Conservation (phyloP, 129 eudicot species). For the Logfia minima region DNA sequence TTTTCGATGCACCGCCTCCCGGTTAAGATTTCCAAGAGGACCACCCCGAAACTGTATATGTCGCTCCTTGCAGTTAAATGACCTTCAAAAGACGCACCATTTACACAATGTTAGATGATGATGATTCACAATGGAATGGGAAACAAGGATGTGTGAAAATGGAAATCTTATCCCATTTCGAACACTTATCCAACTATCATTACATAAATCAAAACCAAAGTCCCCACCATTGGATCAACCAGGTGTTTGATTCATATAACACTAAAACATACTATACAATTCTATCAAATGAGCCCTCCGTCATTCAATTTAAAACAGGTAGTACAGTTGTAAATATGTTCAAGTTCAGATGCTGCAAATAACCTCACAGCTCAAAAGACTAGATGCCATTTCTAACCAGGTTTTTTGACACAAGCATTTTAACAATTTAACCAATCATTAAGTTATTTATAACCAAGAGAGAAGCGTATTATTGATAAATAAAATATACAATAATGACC, state of each 20-base stretch:
- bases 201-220: neutral
- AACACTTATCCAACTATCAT: neutral
- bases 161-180: neutral
- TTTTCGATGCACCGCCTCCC: conserved; percentile 77
- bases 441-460: neutral
- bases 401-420: neutral
- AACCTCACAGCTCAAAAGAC: neutral
- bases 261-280: too few species aligned
- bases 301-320: too few species aligned
- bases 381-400: neutral
- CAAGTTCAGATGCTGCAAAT: neutral
- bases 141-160: neutral
- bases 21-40: conserved; percentile 72
- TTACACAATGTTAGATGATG: neutral
- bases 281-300: too few species aligned
- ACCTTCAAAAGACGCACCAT: conserved; percentile 44
- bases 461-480: too few species aligned
- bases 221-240: neutral
- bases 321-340: neutral
- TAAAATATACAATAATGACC: neutral
- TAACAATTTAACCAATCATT: neutral
- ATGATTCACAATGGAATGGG: neutral
- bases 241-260: too few species aligned
- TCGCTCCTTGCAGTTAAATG: conserved; percentile 81
- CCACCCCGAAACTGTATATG: conserved; percentile 90